Base-by-base conservation (phyloP, 352 stramenopile species). In the Globisporangium mamillatum region DNA sequence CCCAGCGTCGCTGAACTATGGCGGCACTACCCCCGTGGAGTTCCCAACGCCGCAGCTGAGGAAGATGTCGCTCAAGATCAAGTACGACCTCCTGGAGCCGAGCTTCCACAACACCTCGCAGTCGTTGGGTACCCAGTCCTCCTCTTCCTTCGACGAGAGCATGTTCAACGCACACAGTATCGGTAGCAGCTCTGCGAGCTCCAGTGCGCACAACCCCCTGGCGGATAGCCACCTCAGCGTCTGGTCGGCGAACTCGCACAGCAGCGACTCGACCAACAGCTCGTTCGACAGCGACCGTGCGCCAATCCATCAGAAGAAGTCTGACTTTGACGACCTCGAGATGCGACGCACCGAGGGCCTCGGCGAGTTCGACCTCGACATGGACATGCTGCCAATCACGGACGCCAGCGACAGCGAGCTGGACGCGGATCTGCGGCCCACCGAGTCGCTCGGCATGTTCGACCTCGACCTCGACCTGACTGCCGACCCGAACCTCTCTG, bases 61-160 rank as follows among this genome's bases (percentile, higher is more conserved):
- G 27, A 60, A 60, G 55, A 60, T 60, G 27, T 60, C 55, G 18
- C 55, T 25, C 55, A 60, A 60, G 29, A 60, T 60, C 29, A 44
- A n/a, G 55, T 60, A 60, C 55, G 55, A 60, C 27, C 55, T 60
- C 5, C 55, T 60, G 7, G 55, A 60, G 27, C 34, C 55, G 18
- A 16, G 7, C 18, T 60, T 41, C 55, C 55, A 16, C 27, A 41
- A 20, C 27, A 60, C 27, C 29, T 44, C 55, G 7, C 55, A 60
- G 55, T 60, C 55, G 4, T 46, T 20, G 29, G 54, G 32, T 2
- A 22, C 16, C 54, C 25, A 38, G 25, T 32, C 16, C 14, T 38
- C 53, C 25, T 59, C 53, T 16, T 44, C 55, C 18, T 18, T 60
- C 16, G 55, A 60, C 55, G 55, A 60, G 55, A 34, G 55, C 29